A percentile compares a stretch with the other conserved stretches of the same genome.
phyloP scores from a whole-genome alignment of 495 filamentous ascomycete genomes.

The Saxophila tyrrhenica region DNA sequence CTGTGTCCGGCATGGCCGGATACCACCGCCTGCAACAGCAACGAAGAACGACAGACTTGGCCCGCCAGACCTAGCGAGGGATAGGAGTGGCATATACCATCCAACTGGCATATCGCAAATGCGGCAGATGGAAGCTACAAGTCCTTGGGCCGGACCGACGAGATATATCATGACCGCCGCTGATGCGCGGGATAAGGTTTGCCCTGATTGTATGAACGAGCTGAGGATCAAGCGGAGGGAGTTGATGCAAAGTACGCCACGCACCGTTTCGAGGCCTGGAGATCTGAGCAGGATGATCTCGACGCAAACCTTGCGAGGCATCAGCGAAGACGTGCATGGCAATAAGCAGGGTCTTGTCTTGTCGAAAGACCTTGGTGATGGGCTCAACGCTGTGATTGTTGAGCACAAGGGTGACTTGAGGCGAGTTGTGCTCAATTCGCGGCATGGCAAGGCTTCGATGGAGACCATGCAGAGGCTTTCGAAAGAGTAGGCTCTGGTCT shows the following conservation, averaged over 20 bases:
- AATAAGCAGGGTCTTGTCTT: conserved; percentile 5
- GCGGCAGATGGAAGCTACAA: conserved; percentile 15
- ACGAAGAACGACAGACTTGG: not conserved
- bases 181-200: conserved; percentile 1
- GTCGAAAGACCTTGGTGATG: conserved; percentile 17
- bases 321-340: not conserved
- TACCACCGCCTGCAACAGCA: not conserved
- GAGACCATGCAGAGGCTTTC: conserved; percentile 20
- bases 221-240: conserved; percentile 15
- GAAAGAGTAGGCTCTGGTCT: conserved; percentile 10
- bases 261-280: not conserved
- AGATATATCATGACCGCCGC: not conserved
- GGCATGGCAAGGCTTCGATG: conserved; percentile 7
- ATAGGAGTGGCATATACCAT: conserved; percentile 10
- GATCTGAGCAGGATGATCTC: not conserved
- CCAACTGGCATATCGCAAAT: conserved; percentile 8
- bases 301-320: not conserved
- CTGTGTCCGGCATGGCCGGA: conserved; percentile 15
- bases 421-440: conserved; percentile 21
- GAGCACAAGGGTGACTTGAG: conserved; percentile 21
- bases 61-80: not conserved
- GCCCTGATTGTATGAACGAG: conserved; percentile 16
- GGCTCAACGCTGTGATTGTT: conserved; percentile 21
- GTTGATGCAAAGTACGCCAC: not conserved
- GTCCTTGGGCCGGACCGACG: conserved; percentile 5